Evolutionary conservation across 23 red algal genomes (phyloP).

Genomic region (Gracilariopsis chorda): DNA sequence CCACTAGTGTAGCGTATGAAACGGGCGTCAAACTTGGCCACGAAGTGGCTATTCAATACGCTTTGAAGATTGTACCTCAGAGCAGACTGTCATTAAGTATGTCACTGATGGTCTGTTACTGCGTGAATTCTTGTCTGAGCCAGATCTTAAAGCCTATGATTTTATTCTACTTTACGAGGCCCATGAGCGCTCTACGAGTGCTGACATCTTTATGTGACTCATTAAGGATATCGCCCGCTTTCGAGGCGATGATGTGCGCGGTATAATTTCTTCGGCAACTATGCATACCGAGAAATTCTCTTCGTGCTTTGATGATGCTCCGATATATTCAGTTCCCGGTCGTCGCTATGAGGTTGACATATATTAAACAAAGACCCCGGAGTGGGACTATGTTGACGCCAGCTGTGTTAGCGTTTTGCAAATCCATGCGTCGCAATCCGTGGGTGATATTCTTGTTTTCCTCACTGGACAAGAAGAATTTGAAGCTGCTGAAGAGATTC

Average conservation of each 20-base stretch:
- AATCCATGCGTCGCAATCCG: constrained; percentile 68
- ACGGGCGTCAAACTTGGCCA: constrained; percentile 77
- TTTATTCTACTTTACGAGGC: constrained; percentile 95
- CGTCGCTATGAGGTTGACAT: constrained; percentile 88
- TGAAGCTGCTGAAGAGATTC: constrained; percentile 78
- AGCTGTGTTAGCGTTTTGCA: constrained; percentile 78
- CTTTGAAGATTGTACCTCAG: constrained; percentile 92
- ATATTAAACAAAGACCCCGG: constrained; percentile 56
- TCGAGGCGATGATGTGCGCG: constrained; percentile 64
- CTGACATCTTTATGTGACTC: constrained; percentile 92
- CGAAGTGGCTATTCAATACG: constrained; percentile 93
- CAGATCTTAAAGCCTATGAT: constrained; percentile 76
- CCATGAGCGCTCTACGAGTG: constrained; percentile 90
- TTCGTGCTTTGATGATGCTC: constrained; percentile 87
- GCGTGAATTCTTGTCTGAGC: constrained; percentile 81
- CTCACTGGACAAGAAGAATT: constrained; percentile 98
- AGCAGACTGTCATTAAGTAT: constrained; percentile 89
- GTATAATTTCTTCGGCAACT: constrained; percentile 90
- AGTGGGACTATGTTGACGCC: constrained; percentile 87
- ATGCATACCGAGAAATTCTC: constrained; percentile 83
- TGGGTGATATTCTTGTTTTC: constrained; percentile 95
- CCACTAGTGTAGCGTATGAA: constrained; percentile 87
- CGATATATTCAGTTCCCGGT: constrained; percentile 86
- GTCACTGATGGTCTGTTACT: constrained; percentile 96
- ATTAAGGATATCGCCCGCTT: constrained; percentile 85